phyloP scores from a whole-genome alignment of 257 asterid genomes.

The Penstemon eatonii region DNA sequence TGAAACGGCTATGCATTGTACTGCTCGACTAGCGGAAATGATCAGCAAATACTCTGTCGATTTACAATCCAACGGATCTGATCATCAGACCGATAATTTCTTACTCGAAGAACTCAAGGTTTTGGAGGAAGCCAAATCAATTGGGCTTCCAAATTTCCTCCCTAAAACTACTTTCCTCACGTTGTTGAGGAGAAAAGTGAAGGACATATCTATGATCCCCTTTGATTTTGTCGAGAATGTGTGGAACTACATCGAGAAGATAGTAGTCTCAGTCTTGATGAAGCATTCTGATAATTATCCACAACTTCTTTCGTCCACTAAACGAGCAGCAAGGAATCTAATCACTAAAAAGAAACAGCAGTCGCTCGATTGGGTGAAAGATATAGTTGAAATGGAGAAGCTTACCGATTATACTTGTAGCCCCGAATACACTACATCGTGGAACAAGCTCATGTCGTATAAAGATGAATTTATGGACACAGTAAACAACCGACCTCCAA shows the following conservation, averaged over 20 bases:
- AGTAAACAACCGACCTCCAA: background rate
- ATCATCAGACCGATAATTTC: background rate
- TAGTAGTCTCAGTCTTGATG: slow-evolving; percentile 30
- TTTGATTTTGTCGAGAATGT: slow-evolving; percentile 31
- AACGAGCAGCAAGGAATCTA: slow-evolving; percentile 23
- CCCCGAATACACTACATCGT: slow-evolving; percentile 19
- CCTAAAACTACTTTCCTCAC: slow-evolving; percentile 32
- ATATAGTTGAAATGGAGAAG: slow-evolving; percentile 36
- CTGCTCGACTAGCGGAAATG: slow-evolving; percentile 36
- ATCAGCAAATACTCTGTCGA: slow-evolving; percentile 26
- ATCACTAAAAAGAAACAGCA: slow-evolving; percentile 18
- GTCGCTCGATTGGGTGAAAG: slow-evolving; percentile 9
- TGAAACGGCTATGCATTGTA: slow-evolving; percentile 33
- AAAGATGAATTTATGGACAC: slow-evolving; percentile 4
- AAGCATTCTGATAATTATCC: slow-evolving; percentile 35
- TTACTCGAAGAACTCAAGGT: slow-evolving; percentile 35
- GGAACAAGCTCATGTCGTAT: slow-evolving; percentile 28
- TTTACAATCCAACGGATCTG: slow-evolving; percentile 8
- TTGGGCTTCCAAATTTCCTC: slow-evolving; percentile 40
- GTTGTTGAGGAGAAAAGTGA: slow-evolving; percentile 33
- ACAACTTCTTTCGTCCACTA: slow-evolving; percentile 27
- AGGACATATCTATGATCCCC: slow-evolving; percentile 11
- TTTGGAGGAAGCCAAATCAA: slow-evolving; percentile 33
- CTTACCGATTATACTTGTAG: slow-evolving; percentile 31
- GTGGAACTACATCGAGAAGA: slow-evolving; percentile 32